Evolutionary conservation across 2,329 filamentous ascomycete genomes (phyloP).

Genomic region (Ustulina deusta): DNA sequence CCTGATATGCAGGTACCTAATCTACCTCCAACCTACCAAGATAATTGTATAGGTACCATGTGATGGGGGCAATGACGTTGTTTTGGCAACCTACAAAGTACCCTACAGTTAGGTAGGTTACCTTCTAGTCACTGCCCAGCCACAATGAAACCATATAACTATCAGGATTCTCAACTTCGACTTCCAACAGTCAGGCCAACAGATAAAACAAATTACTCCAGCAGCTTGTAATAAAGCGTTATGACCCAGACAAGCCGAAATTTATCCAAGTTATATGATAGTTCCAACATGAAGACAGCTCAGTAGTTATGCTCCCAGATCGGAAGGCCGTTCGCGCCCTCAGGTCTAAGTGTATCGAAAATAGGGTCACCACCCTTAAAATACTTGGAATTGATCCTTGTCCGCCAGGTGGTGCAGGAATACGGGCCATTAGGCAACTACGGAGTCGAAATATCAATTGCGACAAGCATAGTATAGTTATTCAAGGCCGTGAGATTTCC

Average conservation of each 20-base stretch:
- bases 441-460: not conserved
- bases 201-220: not conserved
- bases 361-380: too few relatives aligned
- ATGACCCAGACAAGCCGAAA: not conserved
- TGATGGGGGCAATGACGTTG: not conserved
- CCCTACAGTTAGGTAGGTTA: too few relatives aligned
- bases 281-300: not conserved
- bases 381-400: not conserved
- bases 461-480: not conserved
- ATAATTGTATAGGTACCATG: not conserved
- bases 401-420: not conserved
- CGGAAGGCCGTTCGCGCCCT: not conserved
- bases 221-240: not conserved
- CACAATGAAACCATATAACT: not conserved
- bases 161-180: not conserved
- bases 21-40: too few relatives aligned
- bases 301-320: not conserved
- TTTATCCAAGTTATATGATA: not conserved
- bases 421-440: too few relatives aligned
- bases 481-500: not conserved
- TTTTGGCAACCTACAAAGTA: conserved; percentile 1
- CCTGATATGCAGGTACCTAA: too few relatives aligned
- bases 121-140: not conserved
- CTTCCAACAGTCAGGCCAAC: not conserved
- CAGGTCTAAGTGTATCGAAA: not conserved